Evolutionary conservation across 768 basidiomycete species (phyloP), one percentile per base, ranked within the genome.

Genomic region (Boletus rubroflammeus): DNA sequence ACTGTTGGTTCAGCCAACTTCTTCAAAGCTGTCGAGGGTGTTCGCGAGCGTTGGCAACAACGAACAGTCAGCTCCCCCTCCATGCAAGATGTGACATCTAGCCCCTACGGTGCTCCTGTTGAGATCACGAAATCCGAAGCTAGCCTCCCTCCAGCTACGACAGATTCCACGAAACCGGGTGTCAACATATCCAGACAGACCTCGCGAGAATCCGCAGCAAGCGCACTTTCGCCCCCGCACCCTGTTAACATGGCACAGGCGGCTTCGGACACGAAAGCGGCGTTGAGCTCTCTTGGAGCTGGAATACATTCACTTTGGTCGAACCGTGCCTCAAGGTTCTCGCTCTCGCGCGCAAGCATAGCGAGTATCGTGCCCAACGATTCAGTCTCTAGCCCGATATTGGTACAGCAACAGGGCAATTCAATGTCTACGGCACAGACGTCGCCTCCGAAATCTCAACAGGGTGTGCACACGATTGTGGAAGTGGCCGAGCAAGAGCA

Each of bases 21-120:
- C 60, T 86, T 95, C 74, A 93, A 88, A 62, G 93, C 93, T 1
- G 85, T 97, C 7, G 92, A 94, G 64, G 92, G 92, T 36, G 90
- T 96, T 11, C 80, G 85, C 35, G 93, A 82, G 29, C 78, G 89
- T 34, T 90, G 88, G 85, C 69, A 76, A 62, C 74, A 76, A 50
- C 75, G 78, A 28, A 63, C 71, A 25, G 49, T 55, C 36, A 65
- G 58, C 34, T 62, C 70, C 3, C 51, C 65, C 15, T 63, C 71
- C 2, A 55, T 49, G 45, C 62, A 70, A 19, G 69, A 67, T 40
- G 10, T 55, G 35, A 17, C 62, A 10, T 51, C 59, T 3, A 66
- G 55, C 19, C 29, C 60, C 23, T 66, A 55, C 23, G 61, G 58
- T 21, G 42, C 56, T 25, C 69, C 62, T 17, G 58, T 72, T 14